Conservation (phyloP, 2,329 filamentous ascomycete species). For the Aspergillus phoenicis region DNA sequence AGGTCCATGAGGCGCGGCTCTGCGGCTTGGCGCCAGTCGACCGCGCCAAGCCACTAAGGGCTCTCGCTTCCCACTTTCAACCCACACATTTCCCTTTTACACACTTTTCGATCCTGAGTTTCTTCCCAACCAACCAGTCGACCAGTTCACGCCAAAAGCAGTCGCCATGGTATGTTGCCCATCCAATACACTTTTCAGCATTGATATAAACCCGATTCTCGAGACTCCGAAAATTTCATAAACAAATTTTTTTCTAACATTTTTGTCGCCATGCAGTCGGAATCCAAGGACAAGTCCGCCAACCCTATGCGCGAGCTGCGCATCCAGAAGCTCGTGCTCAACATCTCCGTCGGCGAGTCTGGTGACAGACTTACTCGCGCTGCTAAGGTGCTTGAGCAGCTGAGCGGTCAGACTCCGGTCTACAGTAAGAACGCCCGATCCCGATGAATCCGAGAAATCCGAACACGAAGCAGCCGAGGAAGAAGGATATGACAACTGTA, state of each 20-base stretch:
- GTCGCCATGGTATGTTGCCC: conserved; percentile 52
- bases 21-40: conserved; percentile 29
- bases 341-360: conserved; percentile 99
- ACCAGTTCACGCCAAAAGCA: conserved; percentile 43
- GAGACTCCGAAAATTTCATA: conserved; percentile 7
- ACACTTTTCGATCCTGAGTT: conserved; percentile 33
- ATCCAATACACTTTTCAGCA: conserved; percentile 13
- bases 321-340: conserved; percentile 99
- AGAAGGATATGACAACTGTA: neutral
- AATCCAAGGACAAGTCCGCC: conserved; percentile 73
- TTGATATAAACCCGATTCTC: conserved; percentile 1
- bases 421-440: conserved; percentile 72
- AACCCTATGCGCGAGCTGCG: conserved; percentile 99
- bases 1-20: conserved; percentile 24
- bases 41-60: conserved; percentile 40
- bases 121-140: conserved; percentile 40
- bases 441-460: conserved; percentile 1
- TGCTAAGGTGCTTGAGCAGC: conserved; percentile 99
- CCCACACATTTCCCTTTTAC: conserved; percentile 42
- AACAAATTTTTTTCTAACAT: conserved; percentile 16
- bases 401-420: conserved; percentile 98
- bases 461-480: conserved; percentile 5
- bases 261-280: conserved; percentile 58
- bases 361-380: conserved; percentile 99
- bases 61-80: conserved; percentile 40